Percentiles rank a stretch among this genome's conserved stretches.
Evolutionary conservation across 2,329 filamentous ascomycete genomes (phyloP).

Genomic region (Fusarium staphyleae): DNA sequence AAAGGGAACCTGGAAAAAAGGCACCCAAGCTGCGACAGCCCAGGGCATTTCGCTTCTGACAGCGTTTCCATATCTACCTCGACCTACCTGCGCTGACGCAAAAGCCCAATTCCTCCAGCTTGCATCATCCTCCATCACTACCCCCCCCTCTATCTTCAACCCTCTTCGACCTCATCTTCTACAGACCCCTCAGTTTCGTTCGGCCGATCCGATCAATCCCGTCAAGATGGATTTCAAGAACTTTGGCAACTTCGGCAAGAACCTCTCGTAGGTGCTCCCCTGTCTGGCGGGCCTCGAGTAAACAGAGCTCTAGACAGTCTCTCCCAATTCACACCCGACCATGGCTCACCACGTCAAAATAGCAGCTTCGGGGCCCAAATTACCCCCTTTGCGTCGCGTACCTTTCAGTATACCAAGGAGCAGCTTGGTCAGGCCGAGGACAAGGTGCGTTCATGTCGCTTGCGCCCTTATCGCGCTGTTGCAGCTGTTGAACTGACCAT

Average conservation of each 20-base stretch:
- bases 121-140: conserved; percentile 27
- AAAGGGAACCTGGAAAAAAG: conserved; percentile 24
- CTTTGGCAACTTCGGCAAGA: conserved; percentile 64
- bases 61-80: conserved; percentile 39
- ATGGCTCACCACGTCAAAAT: conserved; percentile 25
- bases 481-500: conserved; percentile 26
- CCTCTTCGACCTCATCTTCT: conserved; percentile 10
- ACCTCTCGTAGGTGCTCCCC: conserved; percentile 56
- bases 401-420: conserved; percentile 97
- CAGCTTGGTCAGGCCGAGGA: conserved; percentile 94
- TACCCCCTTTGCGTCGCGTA: conserved; percentile 91
- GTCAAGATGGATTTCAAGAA: conserved; percentile 65
- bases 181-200: conserved; percentile 1
- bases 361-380: conserved; percentile 77
- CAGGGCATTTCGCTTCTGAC: conserved; percentile 44
- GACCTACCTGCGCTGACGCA: conserved; percentile 37
- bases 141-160: conserved; percentile 13
- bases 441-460: conserved; percentile 65
- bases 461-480: conserved; percentile 11
- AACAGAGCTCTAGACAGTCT: conserved; percentile 13
- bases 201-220: conserved; percentile 10
- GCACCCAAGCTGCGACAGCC: conserved; percentile 18
- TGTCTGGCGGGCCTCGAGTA: conserved; percentile 7
- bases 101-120: conserved; percentile 21
- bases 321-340: conserved; percentile 23